A percentile compares a stretch with the other conserved stretches of the same genome.
Evolutionary conservation across 768 basidiomycete species (phyloP).

Genomic region (Russula sp.): DNA sequence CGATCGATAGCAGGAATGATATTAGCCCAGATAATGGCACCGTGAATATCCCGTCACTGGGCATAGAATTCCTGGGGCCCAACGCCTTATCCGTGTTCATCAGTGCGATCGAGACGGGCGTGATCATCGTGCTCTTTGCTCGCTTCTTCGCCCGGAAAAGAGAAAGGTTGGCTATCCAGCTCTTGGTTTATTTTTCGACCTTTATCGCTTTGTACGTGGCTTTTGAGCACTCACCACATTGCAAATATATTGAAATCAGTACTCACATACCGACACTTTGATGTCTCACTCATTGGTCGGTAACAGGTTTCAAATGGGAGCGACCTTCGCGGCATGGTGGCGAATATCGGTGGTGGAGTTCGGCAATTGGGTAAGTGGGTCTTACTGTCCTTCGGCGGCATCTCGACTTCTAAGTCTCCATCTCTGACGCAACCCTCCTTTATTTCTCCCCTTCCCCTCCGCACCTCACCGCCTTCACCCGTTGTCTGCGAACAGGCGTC

Average conservation of each 20-base stretch:
- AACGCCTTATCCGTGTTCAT: conserved; percentile 28
- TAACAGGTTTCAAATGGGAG: conserved; percentile 31
- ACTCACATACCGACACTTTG: neutral
- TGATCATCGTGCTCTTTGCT: conserved; percentile 32
- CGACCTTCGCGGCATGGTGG: conserved; percentile 32
- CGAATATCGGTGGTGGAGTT: conserved; percentile 31
- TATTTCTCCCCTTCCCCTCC: too few species aligned
- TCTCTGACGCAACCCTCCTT: neutral
- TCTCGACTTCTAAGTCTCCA: neutral
- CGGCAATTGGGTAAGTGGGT: conserved; percentile 32
- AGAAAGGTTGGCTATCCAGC: conserved; percentile 28
- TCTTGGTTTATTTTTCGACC: conserved; percentile 33
- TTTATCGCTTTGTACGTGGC: conserved; percentile 31
- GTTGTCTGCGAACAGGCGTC: neutral
- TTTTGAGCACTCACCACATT: neutral
- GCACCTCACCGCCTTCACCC: neutral
- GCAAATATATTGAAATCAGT: neutral
- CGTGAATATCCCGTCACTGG: neutral
- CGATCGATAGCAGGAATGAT: neutral
- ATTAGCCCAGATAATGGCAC: too few species aligned
- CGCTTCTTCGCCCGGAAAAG: conserved; percentile 32
- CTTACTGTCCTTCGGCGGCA: neutral
- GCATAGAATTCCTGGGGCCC: conserved; percentile 32
- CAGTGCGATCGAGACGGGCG: conserved; percentile 33
- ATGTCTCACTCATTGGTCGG: neutral